Percentiles rank a stretch among this genome's conserved stretches.
phyloP scores from a whole-genome alignment of 495 filamentous ascomycete species.

The Xylaria intraflava region DNA sequence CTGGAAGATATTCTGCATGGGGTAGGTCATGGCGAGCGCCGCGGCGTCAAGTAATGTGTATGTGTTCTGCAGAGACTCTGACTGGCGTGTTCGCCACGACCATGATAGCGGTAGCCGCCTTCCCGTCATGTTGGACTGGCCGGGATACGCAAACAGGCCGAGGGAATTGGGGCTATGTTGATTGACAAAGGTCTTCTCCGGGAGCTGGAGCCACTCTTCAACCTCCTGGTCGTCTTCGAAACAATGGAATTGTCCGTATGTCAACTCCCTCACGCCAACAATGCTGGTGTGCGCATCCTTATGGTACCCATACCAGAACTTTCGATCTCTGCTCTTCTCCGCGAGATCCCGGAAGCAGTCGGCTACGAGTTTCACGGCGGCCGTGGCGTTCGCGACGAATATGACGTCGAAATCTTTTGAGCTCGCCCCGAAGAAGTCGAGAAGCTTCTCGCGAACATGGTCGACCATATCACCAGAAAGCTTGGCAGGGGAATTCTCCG shows the following conservation, averaged over 20 bases:
- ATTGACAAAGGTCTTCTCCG: slow-evolving; percentile 20
- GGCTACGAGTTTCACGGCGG: slow-evolving; percentile 62
- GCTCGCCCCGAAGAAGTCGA: slow-evolving; percentile 57
- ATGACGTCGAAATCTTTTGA: slow-evolving; percentile 61
- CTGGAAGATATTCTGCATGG: slow-evolving; percentile 50
- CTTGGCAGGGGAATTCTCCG: slow-evolving; percentile 57
- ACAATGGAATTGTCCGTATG: slow-evolving; percentile 49
- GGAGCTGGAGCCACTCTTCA: slow-evolving; percentile 53
- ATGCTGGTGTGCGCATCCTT: slow-evolving; percentile 67
- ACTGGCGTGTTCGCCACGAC: slow-evolving; percentile 47
- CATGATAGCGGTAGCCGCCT: slow-evolving; percentile 58
- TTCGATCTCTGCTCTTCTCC: slow-evolving; percentile 31
- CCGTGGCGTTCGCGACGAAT: slow-evolving; percentile 64
- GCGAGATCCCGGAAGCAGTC: slow-evolving; percentile 56
- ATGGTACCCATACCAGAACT: slow-evolving; percentile 71
- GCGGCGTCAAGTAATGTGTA: slow-evolving; percentile 70
- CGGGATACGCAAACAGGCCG: slow-evolving; percentile 68
- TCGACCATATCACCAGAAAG: slow-evolving; percentile 57
- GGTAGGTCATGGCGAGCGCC: slow-evolving; percentile 60
- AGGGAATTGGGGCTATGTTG: slow-evolving; percentile 26
- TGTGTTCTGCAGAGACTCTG: slow-evolving; percentile 37
- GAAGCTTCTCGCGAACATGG: slow-evolving; percentile 47
- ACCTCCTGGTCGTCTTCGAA: slow-evolving; percentile 61
- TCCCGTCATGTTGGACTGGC: slow-evolving; percentile 75
- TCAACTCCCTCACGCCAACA: slow-evolving; percentile 61